A percentile compares a stretch with the other conserved stretches of the same genome.
Conservation (phyloP, 2,329 filamentous ascomycete genomes). For the Colletotrichum gloeosporioides region DNA sequence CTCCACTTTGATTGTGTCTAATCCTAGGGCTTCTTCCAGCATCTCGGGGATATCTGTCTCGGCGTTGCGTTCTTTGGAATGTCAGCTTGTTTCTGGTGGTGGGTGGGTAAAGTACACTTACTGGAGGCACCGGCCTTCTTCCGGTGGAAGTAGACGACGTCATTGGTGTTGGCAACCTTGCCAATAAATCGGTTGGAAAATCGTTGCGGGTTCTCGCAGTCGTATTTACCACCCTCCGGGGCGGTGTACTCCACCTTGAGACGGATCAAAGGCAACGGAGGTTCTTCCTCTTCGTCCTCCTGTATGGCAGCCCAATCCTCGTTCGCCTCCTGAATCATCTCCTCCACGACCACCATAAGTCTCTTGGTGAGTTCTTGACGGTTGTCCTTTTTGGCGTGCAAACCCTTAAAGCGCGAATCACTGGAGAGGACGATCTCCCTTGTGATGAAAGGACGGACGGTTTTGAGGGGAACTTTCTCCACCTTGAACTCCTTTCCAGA, state of each 20-base stretch:
- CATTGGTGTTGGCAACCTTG: constrained; percentile 92
- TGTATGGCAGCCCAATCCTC: constrained; percentile 82
- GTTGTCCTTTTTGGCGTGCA: constrained; percentile 85
- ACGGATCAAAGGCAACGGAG: constrained; percentile 83
- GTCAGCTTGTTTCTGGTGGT: not conserved
- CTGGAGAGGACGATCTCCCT: constrained; percentile 79
- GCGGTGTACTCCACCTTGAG: constrained; percentile 91
- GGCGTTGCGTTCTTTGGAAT: constrained; percentile 41
- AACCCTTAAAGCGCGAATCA: constrained; percentile 76
- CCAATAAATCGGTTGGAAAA: constrained; percentile 92
- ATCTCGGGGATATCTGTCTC: constrained; percentile 68
- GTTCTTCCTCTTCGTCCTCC: constrained; percentile 61
- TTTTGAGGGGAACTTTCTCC: constrained; percentile 83
- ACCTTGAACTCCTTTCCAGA: constrained; percentile 82
- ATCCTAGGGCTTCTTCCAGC: constrained; percentile 63
- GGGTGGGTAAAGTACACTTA: constrained; percentile 31
- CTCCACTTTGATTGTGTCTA: constrained; percentile 86
- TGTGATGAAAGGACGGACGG: constrained; percentile 90
- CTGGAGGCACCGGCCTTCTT: constrained; percentile 73
- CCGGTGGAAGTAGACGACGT: constrained; percentile 91
- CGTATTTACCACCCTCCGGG: constrained; percentile 83
- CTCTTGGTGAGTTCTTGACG: constrained; percentile 78
- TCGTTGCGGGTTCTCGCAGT: constrained; percentile 93
- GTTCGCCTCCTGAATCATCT: constrained; percentile 86
- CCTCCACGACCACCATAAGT: constrained; percentile 79